Evolutionary conservation across 2,329 filamentous ascomycete genomes (phyloP).

Genomic region (Cladosporium oxysporum): DNA sequence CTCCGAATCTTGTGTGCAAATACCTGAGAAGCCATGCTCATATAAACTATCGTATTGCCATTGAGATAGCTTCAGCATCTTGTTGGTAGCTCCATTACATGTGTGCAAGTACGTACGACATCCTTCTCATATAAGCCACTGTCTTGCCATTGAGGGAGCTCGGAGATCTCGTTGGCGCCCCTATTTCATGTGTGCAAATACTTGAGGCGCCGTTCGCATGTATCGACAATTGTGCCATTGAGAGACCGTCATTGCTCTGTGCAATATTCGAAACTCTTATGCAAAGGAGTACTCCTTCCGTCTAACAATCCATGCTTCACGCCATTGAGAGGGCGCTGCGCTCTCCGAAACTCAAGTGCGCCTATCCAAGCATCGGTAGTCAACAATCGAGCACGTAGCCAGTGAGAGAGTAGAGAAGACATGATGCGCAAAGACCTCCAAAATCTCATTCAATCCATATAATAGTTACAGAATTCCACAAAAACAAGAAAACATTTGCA

Average conservation of each 20-base stretch:
- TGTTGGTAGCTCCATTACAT: neutral
- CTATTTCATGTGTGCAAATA: neutral
- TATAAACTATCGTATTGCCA: too few species aligned
- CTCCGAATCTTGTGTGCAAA: too few species aligned
- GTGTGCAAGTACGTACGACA: neutral
- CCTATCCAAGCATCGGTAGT: neutral
- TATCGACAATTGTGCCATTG: neutral
- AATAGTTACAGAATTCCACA: neutral
- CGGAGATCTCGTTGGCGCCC: neutral
- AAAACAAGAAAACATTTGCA: neutral
- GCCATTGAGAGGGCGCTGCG: neutral
- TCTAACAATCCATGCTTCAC: neutral
- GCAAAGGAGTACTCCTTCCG: neutral
- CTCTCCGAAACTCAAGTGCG: neutral
- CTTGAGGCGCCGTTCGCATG: neutral
- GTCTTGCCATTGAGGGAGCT: neutral
- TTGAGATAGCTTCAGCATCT: neutral
- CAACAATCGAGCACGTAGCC: neutral
- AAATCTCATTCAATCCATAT: neutral
- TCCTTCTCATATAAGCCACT: neutral
- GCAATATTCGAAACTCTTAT: neutral
- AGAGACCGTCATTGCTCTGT: neutral
- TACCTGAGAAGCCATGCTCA: neutral
- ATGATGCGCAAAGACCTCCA: neutral
- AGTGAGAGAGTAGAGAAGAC: neutral